These are phyloP conservation scores for Pseudocercospora macadamiae DNA, from an alignment of 2,329 filamentous ascomycete species.

Conservation along the genomic window DNA sequence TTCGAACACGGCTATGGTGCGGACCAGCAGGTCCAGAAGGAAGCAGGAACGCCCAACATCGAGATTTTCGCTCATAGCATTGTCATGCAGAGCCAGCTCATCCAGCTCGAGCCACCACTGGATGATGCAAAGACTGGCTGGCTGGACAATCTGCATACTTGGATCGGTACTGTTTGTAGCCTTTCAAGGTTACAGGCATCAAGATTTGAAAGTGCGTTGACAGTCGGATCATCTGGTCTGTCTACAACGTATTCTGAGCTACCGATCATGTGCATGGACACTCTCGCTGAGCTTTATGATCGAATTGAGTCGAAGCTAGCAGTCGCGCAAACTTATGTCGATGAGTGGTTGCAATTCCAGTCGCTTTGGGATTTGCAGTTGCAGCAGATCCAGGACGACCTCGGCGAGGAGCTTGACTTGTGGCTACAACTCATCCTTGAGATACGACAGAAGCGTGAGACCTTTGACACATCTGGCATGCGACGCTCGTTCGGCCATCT, in stretches of 20 bases:
- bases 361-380: conserved; percentile 97
- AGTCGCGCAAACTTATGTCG: conserved; percentile 82
- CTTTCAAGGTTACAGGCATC: conserved; percentile 93
- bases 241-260: conserved; percentile 80
- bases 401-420: conserved; percentile 86
- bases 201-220: conserved; percentile 85
- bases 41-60: conserved; percentile 65
- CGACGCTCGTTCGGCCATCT: conserved; percentile 91
- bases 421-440: conserved; percentile 98
- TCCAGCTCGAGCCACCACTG: conserved; percentile 91
- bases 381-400: conserved; percentile 88
- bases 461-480: conserved; percentile 96
- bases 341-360: conserved; percentile 98
- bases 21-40: conserved; percentile 38
- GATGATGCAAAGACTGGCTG: conserved; percentile 91
- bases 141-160: conserved; percentile 89
- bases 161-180: conserved; percentile 91
- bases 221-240: conserved; percentile 62
- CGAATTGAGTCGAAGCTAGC: conserved; percentile 81
- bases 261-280: conserved; percentile 77
- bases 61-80: conserved; percentile 83
- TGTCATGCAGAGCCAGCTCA: conserved; percentile 96
- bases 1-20: conserved; percentile 63
- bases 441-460: conserved; percentile 90
- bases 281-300: conserved; percentile 77